Evolutionary conservation across 2,329 filamentous ascomycete species (phyloP).

Genomic region (Thermothelomyces thermophilus): DNA sequence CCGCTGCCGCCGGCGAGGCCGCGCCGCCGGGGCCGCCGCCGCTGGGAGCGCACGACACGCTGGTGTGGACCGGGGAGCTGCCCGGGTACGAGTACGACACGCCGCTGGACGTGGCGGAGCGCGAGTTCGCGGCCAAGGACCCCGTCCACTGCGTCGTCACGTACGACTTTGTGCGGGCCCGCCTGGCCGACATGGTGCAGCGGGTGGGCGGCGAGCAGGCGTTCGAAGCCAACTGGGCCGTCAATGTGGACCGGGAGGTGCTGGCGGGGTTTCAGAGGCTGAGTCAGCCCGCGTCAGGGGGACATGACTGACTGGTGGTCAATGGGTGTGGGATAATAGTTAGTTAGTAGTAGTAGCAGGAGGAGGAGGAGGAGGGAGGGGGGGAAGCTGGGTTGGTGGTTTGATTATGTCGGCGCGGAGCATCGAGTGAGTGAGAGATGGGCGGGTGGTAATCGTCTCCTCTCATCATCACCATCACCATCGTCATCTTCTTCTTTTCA

Average conservation of each 20-base stretch:
- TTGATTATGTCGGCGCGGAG: no score
- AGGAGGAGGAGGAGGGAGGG: background rate
- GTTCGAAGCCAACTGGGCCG: constrained; percentile 63
- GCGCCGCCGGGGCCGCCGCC: background rate
- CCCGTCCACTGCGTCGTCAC: constrained; percentile 61
- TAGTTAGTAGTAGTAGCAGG: background rate
- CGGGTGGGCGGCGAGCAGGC: constrained; percentile 55
- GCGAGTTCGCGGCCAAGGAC: constrained; percentile 51
- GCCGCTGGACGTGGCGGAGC: constrained; percentile 47
- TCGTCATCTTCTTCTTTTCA: no score
- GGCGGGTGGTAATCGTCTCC: no score
- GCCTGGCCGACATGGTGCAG: constrained; percentile 53
- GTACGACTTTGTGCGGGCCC: constrained; percentile 56
- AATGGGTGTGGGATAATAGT: background rate
- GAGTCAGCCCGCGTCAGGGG: constrained; percentile 7
- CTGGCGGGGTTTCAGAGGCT: constrained; percentile 54
- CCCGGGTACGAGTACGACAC: constrained; percentile 47
- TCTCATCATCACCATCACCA: no score
- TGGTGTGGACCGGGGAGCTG: constrained; percentile 38
- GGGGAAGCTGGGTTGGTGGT: no score
- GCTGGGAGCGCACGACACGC: constrained; percentile 18
- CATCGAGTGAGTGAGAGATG: no score
- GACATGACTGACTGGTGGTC: background rate
- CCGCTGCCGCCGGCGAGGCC: constrained; percentile 27
- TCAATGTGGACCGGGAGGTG: constrained; percentile 70